Conservation (phyloP, 768 basidiomycete genomes). For the Strobilomyces dryophilus region DNA sequence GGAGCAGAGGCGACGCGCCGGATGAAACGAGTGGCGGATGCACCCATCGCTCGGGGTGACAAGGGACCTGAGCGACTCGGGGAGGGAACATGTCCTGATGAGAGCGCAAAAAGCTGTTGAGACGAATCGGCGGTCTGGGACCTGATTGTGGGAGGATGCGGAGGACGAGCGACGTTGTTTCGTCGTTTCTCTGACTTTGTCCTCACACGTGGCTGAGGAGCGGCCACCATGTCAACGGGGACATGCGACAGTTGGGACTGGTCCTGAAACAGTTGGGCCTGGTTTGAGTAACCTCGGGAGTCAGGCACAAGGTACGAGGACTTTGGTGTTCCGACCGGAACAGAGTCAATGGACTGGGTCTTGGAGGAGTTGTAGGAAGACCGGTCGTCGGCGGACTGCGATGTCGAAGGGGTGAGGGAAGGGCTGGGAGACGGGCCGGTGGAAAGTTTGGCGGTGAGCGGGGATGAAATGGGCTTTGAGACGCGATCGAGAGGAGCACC, state of each 20-base stretch:
- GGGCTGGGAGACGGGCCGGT: slow-evolving; percentile 40
- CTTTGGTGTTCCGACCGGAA: slow-evolving; percentile 33
- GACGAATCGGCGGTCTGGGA: slow-evolving; percentile 31
- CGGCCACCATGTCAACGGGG: slow-evolving; percentile 18
- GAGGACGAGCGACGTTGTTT: slow-evolving; percentile 43
- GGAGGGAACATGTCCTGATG: slow-evolving; percentile 26
- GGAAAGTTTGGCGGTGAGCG: slow-evolving; percentile 18
- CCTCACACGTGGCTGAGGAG: slow-evolving; percentile 25
- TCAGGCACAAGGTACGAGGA: slow-evolving; percentile 30
- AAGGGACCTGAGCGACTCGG: slow-evolving; percentile 46
- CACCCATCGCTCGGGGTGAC: slow-evolving; percentile 65
- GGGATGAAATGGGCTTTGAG: slow-evolving; percentile 25
- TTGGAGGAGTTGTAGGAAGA: slow-evolving; percentile 79
- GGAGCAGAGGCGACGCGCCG: slow-evolving; percentile 96
- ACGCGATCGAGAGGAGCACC: slow-evolving; percentile 46
- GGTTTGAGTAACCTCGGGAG: slow-evolving; percentile 9
- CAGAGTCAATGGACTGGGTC: slow-evolving; percentile 72
- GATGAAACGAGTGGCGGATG: slow-evolving; percentile 82
- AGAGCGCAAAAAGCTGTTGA: slow-evolving; percentile 39
- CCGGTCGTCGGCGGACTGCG: slow-evolving; percentile 52
- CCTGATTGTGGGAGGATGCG: slow-evolving; percentile 33
- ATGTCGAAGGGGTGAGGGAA: slow-evolving; percentile 53
- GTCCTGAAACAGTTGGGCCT: slow-evolving; percentile 8
- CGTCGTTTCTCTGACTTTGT: slow-evolving; percentile 48
- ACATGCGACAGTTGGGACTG: slow-evolving; percentile 8